phyloP scores from a whole-genome alignment of 202 grass and related monocot species.

The Zoysia matrella region DNA sequence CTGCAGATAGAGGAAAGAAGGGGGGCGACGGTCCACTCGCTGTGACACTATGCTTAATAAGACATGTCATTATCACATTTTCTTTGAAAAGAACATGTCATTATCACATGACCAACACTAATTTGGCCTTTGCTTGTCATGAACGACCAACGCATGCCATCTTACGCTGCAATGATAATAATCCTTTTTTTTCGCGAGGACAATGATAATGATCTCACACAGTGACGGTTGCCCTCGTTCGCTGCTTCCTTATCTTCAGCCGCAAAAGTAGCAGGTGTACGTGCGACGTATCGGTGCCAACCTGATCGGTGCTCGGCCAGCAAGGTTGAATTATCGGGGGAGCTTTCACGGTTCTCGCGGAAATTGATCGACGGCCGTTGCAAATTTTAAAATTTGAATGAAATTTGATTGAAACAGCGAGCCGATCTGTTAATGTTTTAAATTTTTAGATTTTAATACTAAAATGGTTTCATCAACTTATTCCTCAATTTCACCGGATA shows the following conservation, averaged over 20 bases:
- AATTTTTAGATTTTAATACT: too few relatives aligned
- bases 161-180: too few relatives aligned
- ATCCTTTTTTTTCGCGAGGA: too few relatives aligned
- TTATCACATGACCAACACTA: slow-evolving; percentile 34
- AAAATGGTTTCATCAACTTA: too few relatives aligned
- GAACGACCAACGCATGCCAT: slow-evolving; percentile 3
- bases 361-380: too few relatives aligned
- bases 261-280: not conserved
- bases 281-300: not conserved
- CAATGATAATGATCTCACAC: not conserved
- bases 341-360: too few relatives aligned
- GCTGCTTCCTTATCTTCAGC: not conserved
- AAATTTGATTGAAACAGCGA: too few relatives aligned
- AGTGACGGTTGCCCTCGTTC: not conserved
- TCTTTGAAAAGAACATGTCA: slow-evolving; percentile 9
- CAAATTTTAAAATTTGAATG: too few relatives aligned
- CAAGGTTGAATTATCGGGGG: too few relatives aligned
- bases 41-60: slow-evolving; percentile 1
- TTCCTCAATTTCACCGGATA: too few relatives aligned
- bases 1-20: not conserved
- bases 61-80: not conserved
- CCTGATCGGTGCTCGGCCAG: not conserved
- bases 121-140: slow-evolving; percentile 1
- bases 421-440: too few relatives aligned
- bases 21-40: not conserved